A percentile compares a stretch with the other conserved stretches of the same genome.
Conservation (phyloP, 192 early-diverging fungal species). For the Podila verticillata region DNA sequence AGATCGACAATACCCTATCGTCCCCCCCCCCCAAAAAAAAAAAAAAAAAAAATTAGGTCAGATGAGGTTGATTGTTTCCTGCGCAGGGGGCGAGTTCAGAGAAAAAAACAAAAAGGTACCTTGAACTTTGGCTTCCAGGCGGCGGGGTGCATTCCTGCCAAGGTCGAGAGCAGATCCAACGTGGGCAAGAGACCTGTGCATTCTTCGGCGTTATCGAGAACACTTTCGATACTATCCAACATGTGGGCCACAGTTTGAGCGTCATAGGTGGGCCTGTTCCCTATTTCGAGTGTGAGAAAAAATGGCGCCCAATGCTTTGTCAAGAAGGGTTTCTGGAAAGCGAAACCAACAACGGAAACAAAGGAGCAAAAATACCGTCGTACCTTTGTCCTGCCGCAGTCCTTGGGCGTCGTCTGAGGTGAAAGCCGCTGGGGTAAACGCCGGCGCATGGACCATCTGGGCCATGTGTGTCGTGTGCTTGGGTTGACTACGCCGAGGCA, state of each 20-base stretch:
- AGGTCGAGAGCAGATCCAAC: constrained; percentile 12
- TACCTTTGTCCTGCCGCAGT: neutral
- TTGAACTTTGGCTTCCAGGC: constrained; percentile 40
- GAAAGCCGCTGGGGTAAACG: neutral
- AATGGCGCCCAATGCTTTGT: too few relatives aligned
- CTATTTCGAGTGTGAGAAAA: neutral
- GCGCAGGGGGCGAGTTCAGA: neutral
- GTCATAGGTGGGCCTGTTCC: constrained; percentile 8
- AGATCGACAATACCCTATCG: constrained; percentile 68
- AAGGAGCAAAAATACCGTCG: too few relatives aligned
- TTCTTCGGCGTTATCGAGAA: constrained; percentile 23
- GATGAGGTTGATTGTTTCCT: neutral
- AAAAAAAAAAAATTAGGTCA: neutral
- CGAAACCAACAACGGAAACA: too few relatives aligned
- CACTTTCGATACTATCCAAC: constrained; percentile 13
- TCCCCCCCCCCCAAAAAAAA: neutral
- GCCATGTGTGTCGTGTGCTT: constrained; percentile 1
- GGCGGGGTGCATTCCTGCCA: constrained; percentile 22
- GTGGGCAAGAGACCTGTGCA: constrained; percentile 9
- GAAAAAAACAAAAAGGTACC: constrained; percentile 10
- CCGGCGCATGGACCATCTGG: constrained; percentile 3
- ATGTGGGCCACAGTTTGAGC: constrained; percentile 6
- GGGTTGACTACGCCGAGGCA: neutral
- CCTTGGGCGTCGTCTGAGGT: neutral
- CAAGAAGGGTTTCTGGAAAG: too few relatives aligned